Conservation (phyloP, 139 green algal genomes). For the Chlamydomonas sp. region DNA sequence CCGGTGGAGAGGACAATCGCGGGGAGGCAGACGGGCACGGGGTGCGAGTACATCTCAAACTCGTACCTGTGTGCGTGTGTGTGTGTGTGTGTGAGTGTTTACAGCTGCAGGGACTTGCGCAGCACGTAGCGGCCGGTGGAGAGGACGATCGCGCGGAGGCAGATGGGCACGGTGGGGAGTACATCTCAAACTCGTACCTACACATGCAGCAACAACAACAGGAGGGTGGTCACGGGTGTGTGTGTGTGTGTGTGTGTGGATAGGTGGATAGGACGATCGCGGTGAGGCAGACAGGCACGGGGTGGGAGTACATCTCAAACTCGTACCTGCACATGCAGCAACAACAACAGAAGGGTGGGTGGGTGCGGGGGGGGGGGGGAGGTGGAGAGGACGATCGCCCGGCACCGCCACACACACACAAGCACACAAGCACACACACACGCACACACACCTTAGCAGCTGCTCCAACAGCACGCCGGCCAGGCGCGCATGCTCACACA, state of each 20-base stretch:
- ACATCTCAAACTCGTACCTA: constrained; percentile 70
- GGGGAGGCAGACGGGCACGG: constrained; percentile 45
- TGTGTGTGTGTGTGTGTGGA: too few relatives aligned
- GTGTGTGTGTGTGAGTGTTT: background rate
- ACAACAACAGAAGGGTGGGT: too few relatives aligned
- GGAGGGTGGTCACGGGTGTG: too few relatives aligned
- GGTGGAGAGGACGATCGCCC: too few relatives aligned
- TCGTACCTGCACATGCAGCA: too few relatives aligned
- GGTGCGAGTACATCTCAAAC: constrained; percentile 61
- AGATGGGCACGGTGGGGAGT: constrained; percentile 43
- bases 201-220: too few relatives aligned
- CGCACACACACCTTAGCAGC: too few relatives aligned
- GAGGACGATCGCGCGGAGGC: constrained; percentile 33
- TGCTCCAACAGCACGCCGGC: too few relatives aligned
- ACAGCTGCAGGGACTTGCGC: background rate
- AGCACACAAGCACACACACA: too few relatives aligned
- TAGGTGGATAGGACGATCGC: constrained; percentile 43
- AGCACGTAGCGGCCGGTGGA: background rate
- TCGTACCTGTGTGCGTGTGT: constrained; percentile 55
- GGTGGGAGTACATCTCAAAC: constrained; percentile 61
- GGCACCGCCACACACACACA: too few relatives aligned
- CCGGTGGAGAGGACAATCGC: constrained; percentile 43
- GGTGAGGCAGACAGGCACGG: constrained; percentile 45
- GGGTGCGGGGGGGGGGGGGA: too few relatives aligned
- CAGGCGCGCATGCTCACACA: too few relatives aligned